Percentiles rank a stretch among this genome's conserved stretches.
phyloP scores from a whole-genome alignment of 2,329 filamentous ascomycete species.

The Fonsecaea nubica region DNA sequence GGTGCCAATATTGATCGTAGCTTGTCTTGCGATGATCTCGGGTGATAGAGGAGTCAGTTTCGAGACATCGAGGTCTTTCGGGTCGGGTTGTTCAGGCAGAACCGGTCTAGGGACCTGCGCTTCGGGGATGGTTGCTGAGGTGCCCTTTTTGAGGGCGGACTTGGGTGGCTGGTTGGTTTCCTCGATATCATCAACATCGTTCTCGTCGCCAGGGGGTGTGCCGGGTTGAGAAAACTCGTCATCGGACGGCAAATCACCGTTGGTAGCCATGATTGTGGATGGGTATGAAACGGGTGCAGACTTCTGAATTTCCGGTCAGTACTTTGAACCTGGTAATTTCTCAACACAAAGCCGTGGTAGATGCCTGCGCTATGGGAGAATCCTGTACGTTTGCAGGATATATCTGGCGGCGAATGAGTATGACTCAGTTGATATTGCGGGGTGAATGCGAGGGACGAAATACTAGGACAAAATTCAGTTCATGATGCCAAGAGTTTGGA shows the following conservation, averaged over 20 bases:
- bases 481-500: neutral
- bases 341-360: neutral
- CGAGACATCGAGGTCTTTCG: slow-evolving; percentile 82
- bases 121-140: slow-evolving; percentile 53
- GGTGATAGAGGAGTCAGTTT: slow-evolving; percentile 84
- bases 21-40: slow-evolving; percentile 96
- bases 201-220: slow-evolving; percentile 54
- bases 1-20: slow-evolving; percentile 98
- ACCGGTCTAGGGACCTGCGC: slow-evolving; percentile 67
- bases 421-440: slow-evolving; percentile 5
- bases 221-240: slow-evolving; percentile 59
- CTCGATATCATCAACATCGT: slow-evolving; percentile 64
- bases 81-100: slow-evolving; percentile 90
- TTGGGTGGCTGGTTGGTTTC: slow-evolving; percentile 72
- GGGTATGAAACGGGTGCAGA: neutral
- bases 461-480: neutral
- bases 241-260: slow-evolving; percentile 53
- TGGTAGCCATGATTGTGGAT: slow-evolving; percentile 41
- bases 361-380: neutral
- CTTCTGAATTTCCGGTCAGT: neutral
- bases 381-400: neutral
- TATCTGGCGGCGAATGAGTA: neutral
- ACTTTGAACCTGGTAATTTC: neutral
- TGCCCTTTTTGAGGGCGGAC: slow-evolving; percentile 83
- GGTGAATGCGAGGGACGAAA: neutral